A percentile compares a stretch with the other conserved stretches of the same genome.
phyloP scores from a whole-genome alignment of 176 grass and related monocot genomes.

The Cenchrus americanus region DNA sequence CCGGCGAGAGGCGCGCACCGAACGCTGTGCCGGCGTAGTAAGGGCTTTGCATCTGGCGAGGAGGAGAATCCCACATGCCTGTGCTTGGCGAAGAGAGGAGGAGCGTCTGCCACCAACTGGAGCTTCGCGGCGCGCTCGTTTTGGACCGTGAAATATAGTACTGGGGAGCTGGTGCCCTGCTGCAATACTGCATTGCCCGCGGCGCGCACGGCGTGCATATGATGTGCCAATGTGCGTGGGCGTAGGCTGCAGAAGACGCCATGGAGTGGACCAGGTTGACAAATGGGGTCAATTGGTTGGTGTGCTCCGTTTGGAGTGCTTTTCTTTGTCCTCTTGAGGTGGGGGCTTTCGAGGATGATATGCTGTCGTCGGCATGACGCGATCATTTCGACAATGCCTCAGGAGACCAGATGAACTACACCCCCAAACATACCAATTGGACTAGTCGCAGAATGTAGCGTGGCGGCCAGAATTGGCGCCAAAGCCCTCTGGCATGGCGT shows the following conservation, averaged over 20 bases:
- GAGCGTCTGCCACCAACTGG: slow-evolving; percentile 25
- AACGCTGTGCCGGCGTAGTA: slow-evolving; percentile 29
- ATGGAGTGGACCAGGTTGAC: slow-evolving; percentile 33
- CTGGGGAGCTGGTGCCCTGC: background rate
- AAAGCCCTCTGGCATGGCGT: too few relatives aligned
- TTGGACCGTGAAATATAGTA: slow-evolving; percentile 43
- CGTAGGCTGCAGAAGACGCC: slow-evolving; percentile 14
- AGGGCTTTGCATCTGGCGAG: slow-evolving; percentile 29
- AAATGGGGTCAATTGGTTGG: slow-evolving; percentile 37
- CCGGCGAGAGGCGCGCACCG: slow-evolving; percentile 25
- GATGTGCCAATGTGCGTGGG: background rate
- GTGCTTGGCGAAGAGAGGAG: slow-evolving; percentile 24
- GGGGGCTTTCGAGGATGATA: slow-evolving; percentile 32
- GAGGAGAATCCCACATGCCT: slow-evolving; percentile 35
- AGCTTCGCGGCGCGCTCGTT: slow-evolving; percentile 24
- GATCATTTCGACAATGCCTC: background rate
- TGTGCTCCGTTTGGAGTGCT: background rate
- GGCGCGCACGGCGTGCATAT: background rate
- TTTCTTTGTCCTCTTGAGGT: background rate
- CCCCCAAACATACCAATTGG: too few relatives aligned
- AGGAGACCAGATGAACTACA: background rate
- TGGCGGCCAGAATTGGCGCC: too few relatives aligned
- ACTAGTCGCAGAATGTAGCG: too few relatives aligned
- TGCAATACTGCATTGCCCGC: slow-evolving; percentile 18
- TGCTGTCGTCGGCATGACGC: slow-evolving; percentile 12